phyloP scores from a whole-genome alignment of 805 yeast genomes.

The Lipomyces chichibuensis region DNA sequence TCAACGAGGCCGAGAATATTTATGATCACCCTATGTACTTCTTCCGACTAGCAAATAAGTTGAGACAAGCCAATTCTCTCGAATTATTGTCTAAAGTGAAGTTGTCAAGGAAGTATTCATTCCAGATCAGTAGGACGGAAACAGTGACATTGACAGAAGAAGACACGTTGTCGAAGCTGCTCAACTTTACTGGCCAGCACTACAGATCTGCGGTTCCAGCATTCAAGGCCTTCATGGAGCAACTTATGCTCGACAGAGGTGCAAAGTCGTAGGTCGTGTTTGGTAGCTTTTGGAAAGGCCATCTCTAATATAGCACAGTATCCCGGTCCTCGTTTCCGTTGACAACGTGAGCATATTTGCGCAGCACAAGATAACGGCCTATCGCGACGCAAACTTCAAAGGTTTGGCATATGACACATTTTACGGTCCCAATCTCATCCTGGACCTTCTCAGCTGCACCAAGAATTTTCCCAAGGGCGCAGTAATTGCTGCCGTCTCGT shows the following conservation, averaged over 20 bases:
- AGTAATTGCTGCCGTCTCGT: constrained; percentile 21
- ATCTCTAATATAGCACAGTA: not conserved
- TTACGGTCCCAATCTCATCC: constrained; percentile 13
- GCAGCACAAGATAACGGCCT: constrained; percentile 16
- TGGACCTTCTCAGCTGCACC: constrained; percentile 19
- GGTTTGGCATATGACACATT: constrained; percentile 14
- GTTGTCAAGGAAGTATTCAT: constrained; percentile 1
- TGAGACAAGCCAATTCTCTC: constrained; percentile 1
- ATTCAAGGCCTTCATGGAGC: constrained; percentile 21
- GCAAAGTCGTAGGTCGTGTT: not conserved
- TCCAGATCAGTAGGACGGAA: constrained; percentile 6
- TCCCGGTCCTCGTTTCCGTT: constrained; percentile 27
- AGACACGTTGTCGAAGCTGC: constrained; percentile 15
- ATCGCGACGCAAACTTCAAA: constrained; percentile 14
- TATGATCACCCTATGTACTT: constrained; percentile 33
- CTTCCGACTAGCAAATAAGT: constrained; percentile 14
- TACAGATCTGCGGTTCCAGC: constrained; percentile 13
- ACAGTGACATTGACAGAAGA: constrained; percentile 11
- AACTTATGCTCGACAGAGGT: constrained; percentile 10
- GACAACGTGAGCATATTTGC: constrained; percentile 27
- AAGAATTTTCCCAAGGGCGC: constrained; percentile 20
- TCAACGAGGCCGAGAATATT: constrained; percentile 4
- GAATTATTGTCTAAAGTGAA: not conserved
- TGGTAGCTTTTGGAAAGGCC: not conserved
- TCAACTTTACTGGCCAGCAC: constrained; percentile 10